These are phyloP conservation scores for Dunaliella primolecta DNA, from an alignment of 139 green algal genomes.

Conservation along the genomic window DNA sequence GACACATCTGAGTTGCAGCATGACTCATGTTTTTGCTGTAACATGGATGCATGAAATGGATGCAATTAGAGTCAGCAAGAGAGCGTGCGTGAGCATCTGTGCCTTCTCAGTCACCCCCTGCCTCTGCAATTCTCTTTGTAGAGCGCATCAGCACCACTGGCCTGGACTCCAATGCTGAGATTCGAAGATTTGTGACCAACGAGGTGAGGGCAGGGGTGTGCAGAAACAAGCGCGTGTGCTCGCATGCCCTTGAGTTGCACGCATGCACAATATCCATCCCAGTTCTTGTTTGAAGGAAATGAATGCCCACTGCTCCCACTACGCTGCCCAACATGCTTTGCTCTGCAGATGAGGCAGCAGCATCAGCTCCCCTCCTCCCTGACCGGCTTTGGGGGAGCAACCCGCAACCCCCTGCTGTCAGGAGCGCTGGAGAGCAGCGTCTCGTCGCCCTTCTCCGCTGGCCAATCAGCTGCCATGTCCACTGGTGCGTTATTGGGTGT, in stretches of 20 bases:
- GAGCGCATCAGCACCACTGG: neutral
- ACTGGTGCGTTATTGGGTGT: neutral
- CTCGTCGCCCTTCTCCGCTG: constrained; percentile 24
- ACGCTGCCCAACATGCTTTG: too few species aligned
- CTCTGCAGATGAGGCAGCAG: constrained; percentile 6
- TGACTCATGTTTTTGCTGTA: too few species aligned
- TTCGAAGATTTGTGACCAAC: constrained; percentile 2
- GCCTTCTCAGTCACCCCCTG: neutral
- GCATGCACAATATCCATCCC: too few species aligned
- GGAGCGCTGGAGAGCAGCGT: neutral
- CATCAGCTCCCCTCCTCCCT: neutral
- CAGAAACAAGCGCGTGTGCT: neutral
- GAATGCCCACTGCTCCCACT: too few species aligned
- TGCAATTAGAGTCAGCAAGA: too few species aligned
- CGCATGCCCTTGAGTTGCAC: too few species aligned
- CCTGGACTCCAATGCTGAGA: neutral
- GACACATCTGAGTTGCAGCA: too few species aligned
- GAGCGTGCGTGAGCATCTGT: neutral
- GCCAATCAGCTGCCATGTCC: constrained; percentile 38
- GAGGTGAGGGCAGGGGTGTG: neutral
- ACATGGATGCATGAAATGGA: too few species aligned
- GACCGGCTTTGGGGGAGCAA: neutral
- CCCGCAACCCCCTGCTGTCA: neutral
- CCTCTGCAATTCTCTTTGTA: neutral
- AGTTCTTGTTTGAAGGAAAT: too few species aligned